These are phyloP conservation scores for Starmerella etchellsii DNA, from an alignment of 805 yeast genomes.

Conservation along the genomic window DNA sequence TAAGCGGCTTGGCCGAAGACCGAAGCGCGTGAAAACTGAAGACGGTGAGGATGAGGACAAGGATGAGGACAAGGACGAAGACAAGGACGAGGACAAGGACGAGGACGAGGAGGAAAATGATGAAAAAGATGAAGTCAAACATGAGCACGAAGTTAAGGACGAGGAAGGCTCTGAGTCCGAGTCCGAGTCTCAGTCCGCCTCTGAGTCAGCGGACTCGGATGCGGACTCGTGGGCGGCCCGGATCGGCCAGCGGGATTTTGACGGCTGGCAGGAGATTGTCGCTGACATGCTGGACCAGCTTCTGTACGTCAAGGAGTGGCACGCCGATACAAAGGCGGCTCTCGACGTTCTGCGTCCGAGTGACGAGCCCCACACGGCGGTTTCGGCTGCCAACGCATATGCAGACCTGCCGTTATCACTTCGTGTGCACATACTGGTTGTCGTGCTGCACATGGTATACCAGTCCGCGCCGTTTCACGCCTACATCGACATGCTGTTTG, in stretches of 20 bases:
- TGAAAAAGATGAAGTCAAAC: not conserved
- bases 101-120: slow-evolving; percentile 11
- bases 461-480: slow-evolving; percentile 47
- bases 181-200: slow-evolving; percentile 3
- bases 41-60: slow-evolving; percentile 24
- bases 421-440: slow-evolving; percentile 45
- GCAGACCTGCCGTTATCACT: slow-evolving; percentile 40
- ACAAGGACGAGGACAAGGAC: slow-evolving; percentile 18
- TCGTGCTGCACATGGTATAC: slow-evolving; percentile 50
- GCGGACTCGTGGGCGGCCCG: slow-evolving; percentile 74
- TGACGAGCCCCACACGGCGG: slow-evolving; percentile 32
- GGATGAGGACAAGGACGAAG: not conserved
- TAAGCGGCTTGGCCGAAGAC: not conserved
- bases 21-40: slow-evolving; percentile 19
- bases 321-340: slow-evolving; percentile 37
- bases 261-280: slow-evolving; percentile 71
- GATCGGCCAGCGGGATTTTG: slow-evolving; percentile 57
- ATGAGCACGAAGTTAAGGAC: not conserved
- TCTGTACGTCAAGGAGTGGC: slow-evolving; percentile 44
- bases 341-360: slow-evolving; percentile 46
- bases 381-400: slow-evolving; percentile 42
- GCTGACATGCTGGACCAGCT: slow-evolving; percentile 57
- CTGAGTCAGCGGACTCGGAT: slow-evolving; percentile 1
- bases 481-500: slow-evolving; percentile 56
- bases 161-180: slow-evolving; percentile 5